A percentile compares a stretch with the other conserved stretches of the same genome.
phyloP scores from a whole-genome alignment of 1,284 basidiomycete species.

The Grifola frondosa region DNA sequence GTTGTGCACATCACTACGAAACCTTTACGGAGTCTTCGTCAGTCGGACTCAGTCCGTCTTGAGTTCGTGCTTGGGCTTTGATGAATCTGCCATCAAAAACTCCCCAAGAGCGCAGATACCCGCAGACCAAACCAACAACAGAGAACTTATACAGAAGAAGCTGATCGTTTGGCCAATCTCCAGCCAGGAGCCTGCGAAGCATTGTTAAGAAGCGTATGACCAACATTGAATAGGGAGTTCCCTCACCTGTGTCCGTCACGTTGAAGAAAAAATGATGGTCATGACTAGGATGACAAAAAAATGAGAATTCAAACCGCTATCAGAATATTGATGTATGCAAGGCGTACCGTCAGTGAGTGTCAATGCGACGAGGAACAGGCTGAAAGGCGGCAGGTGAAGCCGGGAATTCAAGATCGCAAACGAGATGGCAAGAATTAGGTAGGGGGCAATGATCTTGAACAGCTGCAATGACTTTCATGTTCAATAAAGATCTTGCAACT shows the following conservation, averaged over 20 bases:
- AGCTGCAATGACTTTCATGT: conserved; percentile 51
- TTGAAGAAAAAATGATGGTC: conserved; percentile 86
- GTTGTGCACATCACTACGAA: too few species aligned
- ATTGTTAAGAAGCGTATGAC: neutral
- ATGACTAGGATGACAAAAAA: conserved; percentile 45
- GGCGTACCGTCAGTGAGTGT: conserved; percentile 70
- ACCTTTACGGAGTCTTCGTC: too few species aligned
- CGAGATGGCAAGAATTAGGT: conserved; percentile 68
- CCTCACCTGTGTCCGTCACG: conserved; percentile 73
- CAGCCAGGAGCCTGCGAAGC: conserved; percentile 70
- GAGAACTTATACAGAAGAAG: conserved; percentile 84
- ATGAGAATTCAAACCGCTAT: conserved; percentile 5
- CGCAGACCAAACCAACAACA: conserved; percentile 78
- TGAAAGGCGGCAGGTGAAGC: conserved; percentile 71
- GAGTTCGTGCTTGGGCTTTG: neutral
- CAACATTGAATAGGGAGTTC: neutral
- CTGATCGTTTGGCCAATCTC: conserved; percentile 89
- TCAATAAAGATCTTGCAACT: too few species aligned
- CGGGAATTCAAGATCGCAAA: conserved; percentile 69
- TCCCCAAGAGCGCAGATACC: conserved; percentile 72
- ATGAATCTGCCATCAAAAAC: conserved; percentile 48
- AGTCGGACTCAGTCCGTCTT: neutral
- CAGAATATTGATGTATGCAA: neutral
- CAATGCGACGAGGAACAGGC: conserved; percentile 73
- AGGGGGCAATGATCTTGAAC: conserved; percentile 83